Percentiles rank a stretch among this genome's conserved stretches.
Evolutionary conservation across 805 yeast genomes (phyloP).

Genomic region (Zygotorulaspora danielsina): DNA sequence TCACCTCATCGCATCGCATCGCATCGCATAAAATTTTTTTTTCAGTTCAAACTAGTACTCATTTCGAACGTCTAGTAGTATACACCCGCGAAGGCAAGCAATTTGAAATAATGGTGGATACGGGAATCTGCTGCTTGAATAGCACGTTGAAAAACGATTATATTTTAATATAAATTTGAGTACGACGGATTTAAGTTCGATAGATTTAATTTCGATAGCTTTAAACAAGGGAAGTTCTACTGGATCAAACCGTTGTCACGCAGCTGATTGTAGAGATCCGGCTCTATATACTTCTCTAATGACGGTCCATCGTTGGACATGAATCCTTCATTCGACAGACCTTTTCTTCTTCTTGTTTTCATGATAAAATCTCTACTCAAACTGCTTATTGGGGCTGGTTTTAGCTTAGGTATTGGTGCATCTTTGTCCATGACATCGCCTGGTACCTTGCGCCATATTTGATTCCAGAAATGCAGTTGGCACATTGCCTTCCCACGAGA

Average conservation of each 20-base stretch:
- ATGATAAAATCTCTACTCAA: constrained; percentile 84
- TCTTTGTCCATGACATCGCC: constrained; percentile 84
- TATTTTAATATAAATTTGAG: too few species aligned
- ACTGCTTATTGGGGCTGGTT: constrained; percentile 65
- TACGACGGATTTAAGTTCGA: too few species aligned
- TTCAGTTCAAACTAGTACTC: background rate
- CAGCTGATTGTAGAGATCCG: constrained; percentile 51
- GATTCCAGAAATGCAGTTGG: constrained; percentile 53
- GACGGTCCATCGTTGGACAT: constrained; percentile 34
- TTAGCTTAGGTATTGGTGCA: constrained; percentile 59
- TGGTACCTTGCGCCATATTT: constrained; percentile 70
- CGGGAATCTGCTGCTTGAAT: too few species aligned
- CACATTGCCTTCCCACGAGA: constrained; percentile 78
- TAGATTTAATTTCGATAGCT: too few species aligned
- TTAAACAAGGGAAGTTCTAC: too few species aligned
- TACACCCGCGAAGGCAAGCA: background rate
- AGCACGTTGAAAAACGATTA: too few species aligned
- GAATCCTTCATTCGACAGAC: constrained; percentile 59
- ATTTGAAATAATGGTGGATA: too few species aligned
- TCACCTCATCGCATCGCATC: constrained; percentile 25
- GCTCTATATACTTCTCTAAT: constrained; percentile 62
- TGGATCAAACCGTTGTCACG: constrained; percentile 44
- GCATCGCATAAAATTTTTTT: constrained; percentile 20
- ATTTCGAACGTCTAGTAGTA: constrained; percentile 3
- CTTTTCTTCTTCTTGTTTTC: constrained; percentile 87